Percentiles rank a stretch among this genome's conserved stretches.
Conservation (phyloP, 257 asterid genomes). For the Nicotiana noctiflora region DNA sequence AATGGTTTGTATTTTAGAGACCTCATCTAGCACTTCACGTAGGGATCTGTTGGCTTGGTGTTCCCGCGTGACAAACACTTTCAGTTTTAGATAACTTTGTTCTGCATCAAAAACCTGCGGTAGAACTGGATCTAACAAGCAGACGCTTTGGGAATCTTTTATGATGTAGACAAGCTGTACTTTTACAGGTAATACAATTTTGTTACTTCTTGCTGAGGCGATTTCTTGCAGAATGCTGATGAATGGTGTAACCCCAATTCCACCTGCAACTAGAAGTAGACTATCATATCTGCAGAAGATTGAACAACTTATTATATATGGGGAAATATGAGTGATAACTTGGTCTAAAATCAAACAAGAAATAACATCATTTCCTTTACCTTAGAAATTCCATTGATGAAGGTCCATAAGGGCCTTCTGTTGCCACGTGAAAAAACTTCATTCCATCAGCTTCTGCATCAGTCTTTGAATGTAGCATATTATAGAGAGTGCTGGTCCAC, state of each 20-base stretch:
- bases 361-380: conserved; percentile 22
- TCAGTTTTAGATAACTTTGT: conserved; percentile 32
- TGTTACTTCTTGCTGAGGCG: conserved; percentile 17
- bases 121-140: conserved; percentile 48
- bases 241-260: conserved; percentile 79
- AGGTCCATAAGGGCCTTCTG: conserved; percentile 92
- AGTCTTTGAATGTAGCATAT: conserved; percentile 24
- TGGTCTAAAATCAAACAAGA: background rate
- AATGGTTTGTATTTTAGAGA: conserved; percentile 24
- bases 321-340: background rate
- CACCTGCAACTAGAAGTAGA: conserved; percentile 78
- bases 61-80: conserved; percentile 61
- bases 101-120: conserved; percentile 36
- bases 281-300: conserved; percentile 47
- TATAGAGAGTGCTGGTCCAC: conserved; percentile 63
- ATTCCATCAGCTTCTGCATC: conserved; percentile 53
- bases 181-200: conserved; percentile 33
- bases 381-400: conserved; percentile 52
- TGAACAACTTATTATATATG: background rate
- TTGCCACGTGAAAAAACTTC: conserved; percentile 40
- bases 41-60: conserved; percentile 32
- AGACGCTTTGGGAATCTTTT: conserved; percentile 44
- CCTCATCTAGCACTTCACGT: conserved; percentile 31
- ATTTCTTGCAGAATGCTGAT: conserved; percentile 64
- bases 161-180: conserved; percentile 46